Conservation (phyloP, 2,329 filamentous ascomycete genomes). For the Ceratocystis huliohia region DNA sequence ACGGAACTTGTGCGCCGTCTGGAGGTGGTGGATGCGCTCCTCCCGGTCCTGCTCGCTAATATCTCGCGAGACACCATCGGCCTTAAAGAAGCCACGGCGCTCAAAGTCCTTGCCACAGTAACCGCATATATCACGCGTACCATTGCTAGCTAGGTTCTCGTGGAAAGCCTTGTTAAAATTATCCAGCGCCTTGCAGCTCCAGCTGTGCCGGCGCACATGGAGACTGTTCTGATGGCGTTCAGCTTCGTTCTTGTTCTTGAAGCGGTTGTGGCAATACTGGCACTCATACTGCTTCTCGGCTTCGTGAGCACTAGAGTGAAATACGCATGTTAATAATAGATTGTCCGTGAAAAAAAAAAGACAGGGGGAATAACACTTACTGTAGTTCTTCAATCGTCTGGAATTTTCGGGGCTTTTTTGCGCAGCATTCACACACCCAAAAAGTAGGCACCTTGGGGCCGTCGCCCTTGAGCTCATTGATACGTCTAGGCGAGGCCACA, state of each 20-base stretch:
- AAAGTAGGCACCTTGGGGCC: slow-evolving; percentile 41
- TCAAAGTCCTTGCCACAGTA: slow-evolving; percentile 90
- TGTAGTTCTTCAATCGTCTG: slow-evolving; percentile 70
- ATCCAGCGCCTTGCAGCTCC: slow-evolving; percentile 84
- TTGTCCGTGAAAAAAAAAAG: slow-evolving; percentile 13
- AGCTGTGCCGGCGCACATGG: slow-evolving; percentile 82
- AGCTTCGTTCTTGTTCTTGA: slow-evolving; percentile 98
- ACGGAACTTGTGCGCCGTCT: slow-evolving; percentile 86
- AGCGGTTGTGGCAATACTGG: slow-evolving; percentile 81
- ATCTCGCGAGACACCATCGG: slow-evolving; percentile 30
- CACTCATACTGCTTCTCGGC: slow-evolving; percentile 95
- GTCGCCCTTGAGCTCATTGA: slow-evolving; percentile 37
- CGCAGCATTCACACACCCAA: slow-evolving; percentile 81
- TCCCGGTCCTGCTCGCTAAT: slow-evolving; percentile 82
- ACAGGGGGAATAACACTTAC: slow-evolving; percentile 40
- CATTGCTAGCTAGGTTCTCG: slow-evolving; percentile 54
- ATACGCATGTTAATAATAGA: slow-evolving; percentile 23
- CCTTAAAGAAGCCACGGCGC: slow-evolving; percentile 29
- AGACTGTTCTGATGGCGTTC: slow-evolving; percentile 93
- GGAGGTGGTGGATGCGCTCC: slow-evolving; percentile 70
- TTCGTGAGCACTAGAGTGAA: slow-evolving; percentile 57
- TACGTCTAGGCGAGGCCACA: slow-evolving; percentile 39
- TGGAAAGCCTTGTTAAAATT: slow-evolving; percentile 76
- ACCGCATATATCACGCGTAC: slow-evolving; percentile 69
- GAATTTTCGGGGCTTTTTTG: slow-evolving; percentile 94